Conservation (phyloP, 2,329 filamentous ascomycete species). For the Talaromyces islandicus region DNA sequence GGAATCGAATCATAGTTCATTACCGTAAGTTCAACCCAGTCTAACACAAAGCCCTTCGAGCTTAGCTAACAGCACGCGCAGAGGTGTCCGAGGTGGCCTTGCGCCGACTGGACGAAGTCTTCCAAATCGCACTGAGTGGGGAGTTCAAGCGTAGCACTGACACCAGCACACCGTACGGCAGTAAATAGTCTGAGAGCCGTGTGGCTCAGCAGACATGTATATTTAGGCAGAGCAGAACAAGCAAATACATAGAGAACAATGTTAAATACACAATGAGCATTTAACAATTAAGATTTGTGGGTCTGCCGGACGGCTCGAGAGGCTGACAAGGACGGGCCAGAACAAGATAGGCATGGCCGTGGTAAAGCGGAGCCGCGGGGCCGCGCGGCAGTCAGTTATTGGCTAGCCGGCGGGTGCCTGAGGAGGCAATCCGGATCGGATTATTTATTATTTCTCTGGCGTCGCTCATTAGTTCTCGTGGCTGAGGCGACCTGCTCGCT, state of each 20-base stretch:
- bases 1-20: slow-evolving; percentile 61
- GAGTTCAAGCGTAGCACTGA: slow-evolving; percentile 26
- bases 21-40: slow-evolving; percentile 44
- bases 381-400: background rate
- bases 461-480: background rate
- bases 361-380: background rate
- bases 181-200: slow-evolving; percentile 14
- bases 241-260: background rate
- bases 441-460: background rate
- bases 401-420: background rate
- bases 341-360: background rate
- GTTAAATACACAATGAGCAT: background rate
- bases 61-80: slow-evolving; percentile 22
- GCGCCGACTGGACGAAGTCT: slow-evolving; percentile 50
- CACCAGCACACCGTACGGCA: slow-evolving; percentile 28
- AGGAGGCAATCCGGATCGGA: background rate
- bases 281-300: background rate
- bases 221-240: background rate
- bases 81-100: slow-evolving; percentile 64
- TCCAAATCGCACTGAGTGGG: slow-evolving; percentile 37
- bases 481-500: background rate
- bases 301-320: background rate
- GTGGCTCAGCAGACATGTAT: background rate
- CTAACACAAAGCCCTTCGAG: background rate
- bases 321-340: background rate